These are phyloP conservation scores for Cardiospermum halicacabum DNA, from an alignment of 345 rosid genomes.

Conservation along the genomic window DNA sequence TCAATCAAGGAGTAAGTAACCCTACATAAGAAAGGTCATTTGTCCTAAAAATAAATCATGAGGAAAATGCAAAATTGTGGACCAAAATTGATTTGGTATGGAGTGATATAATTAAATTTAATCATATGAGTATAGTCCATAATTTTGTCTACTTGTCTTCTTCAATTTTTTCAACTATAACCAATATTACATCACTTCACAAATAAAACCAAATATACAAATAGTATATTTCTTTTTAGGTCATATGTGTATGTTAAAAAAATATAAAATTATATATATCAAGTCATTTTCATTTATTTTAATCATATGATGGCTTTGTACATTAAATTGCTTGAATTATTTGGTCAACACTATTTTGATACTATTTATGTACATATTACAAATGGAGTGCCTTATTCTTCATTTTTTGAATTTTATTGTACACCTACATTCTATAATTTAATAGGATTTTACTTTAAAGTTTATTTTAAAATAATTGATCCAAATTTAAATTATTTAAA, in stretches of 20 bases:
- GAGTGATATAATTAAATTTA: background rate
- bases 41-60: background rate
- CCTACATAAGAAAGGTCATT: background rate
- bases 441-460: too few species aligned
- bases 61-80: background rate
- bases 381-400: too few species aligned
- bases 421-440: too few species aligned
- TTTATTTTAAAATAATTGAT: too few species aligned
- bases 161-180: background rate
- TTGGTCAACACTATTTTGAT: background rate
- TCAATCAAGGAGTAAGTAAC: background rate
- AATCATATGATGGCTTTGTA: background rate
- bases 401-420: too few species aligned
- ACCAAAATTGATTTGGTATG: background rate
- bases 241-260: too few species aligned
- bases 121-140: background rate
- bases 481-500: too few species aligned
- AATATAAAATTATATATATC: too few species aligned
- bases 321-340: background rate
- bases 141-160: slow-evolving; percentile 1
- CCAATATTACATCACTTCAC: too few species aligned
- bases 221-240: background rate
- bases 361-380: background rate
- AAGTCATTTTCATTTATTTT: background rate
- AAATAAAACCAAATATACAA: too few species aligned